These are phyloP conservation scores for Sclerotinia subarctica DNA, from an alignment of 2,329 filamentous ascomycete species.

Conservation along the genomic window DNA sequence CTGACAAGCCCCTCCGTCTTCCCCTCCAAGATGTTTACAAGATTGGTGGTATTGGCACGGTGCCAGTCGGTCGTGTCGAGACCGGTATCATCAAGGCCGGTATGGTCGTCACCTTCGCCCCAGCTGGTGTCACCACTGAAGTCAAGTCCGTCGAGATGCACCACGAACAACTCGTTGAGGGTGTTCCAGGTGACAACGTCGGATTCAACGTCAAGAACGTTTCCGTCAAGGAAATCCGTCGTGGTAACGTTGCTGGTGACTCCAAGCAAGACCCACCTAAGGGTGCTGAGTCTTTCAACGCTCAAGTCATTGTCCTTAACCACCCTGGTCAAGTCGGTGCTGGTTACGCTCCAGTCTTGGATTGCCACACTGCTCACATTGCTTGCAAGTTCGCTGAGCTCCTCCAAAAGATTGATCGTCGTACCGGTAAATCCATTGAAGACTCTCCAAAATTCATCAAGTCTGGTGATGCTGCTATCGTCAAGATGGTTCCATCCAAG, in stretches of 20 bases:
- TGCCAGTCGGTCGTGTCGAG: constrained; percentile 99
- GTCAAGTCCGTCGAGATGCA: constrained; percentile 99
- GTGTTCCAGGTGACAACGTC: constrained; percentile 99
- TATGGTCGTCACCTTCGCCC: constrained; percentile 98
- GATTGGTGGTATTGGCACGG: constrained; percentile 99
- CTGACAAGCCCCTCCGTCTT: constrained; percentile 99
- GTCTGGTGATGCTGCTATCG: constrained; percentile 99
- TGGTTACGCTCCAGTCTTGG: constrained; percentile 97
- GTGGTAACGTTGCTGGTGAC: constrained; percentile 99
- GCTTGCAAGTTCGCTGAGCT: constrained; percentile 99
- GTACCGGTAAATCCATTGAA: constrained; percentile 98
- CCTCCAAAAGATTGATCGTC: constrained; percentile 99
- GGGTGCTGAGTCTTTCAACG: constrained; percentile 91
- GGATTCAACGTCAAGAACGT: constrained; percentile 99
- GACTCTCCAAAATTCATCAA: constrained; percentile 98
- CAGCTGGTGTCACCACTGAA: constrained; percentile 99
- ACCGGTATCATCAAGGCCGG: constrained; percentile 90
- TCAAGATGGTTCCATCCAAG: constrained; percentile 99
- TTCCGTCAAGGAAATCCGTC: constrained; percentile 99
- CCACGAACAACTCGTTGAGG: constrained; percentile 97
- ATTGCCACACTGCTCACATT: constrained; percentile 99
- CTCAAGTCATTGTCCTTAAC: constrained; percentile 99
- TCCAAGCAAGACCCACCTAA: constrained; percentile 98
- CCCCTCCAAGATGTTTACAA: constrained; percentile 99
- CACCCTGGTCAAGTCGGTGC: constrained; percentile 99